Evolutionary conservation across 2,329 filamentous ascomycete genomes (phyloP).

Genomic region (Neospermospora avenae): DNA sequence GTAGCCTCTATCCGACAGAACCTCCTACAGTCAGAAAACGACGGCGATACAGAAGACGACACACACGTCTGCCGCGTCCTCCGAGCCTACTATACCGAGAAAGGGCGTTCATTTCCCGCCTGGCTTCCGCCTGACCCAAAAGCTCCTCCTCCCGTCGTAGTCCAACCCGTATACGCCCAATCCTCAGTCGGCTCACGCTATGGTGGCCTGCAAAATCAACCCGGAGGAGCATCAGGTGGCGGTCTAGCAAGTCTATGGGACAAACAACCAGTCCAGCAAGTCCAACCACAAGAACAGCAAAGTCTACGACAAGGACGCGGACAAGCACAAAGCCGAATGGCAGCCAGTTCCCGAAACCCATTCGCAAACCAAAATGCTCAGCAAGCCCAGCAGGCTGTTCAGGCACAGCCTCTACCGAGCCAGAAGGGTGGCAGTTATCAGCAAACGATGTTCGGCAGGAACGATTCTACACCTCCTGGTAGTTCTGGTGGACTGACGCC

Average conservation of each 20-base stretch:
- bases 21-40: slow-evolving; percentile 65
- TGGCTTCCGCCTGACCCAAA: slow-evolving; percentile 95
- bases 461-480: slow-evolving; percentile 21
- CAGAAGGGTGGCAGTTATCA: slow-evolving; percentile 76
- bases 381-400: slow-evolving; percentile 24
- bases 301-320: slow-evolving; percentile 47
- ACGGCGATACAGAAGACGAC: slow-evolving; percentile 80
- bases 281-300: slow-evolving; percentile 37
- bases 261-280: slow-evolving; percentile 32
- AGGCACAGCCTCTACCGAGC: slow-evolving; percentile 64
- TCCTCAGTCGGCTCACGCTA: slow-evolving; percentile 51
- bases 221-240: slow-evolving; percentile 37
- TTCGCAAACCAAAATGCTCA: slow-evolving; percentile 18
- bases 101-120: slow-evolving; percentile 72
- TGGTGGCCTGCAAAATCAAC: slow-evolving; percentile 42
- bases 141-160: slow-evolving; percentile 45
- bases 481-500: slow-evolving; percentile 10
- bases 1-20: slow-evolving; percentile 61
- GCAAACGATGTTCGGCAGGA: slow-evolving; percentile 41
- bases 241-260: slow-evolving; percentile 58
- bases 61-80: slow-evolving; percentile 93
- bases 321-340: slow-evolving; percentile 37
- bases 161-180: slow-evolving; percentile 50
- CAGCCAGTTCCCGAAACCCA: slow-evolving; percentile 29
- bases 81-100: slow-evolving; percentile 88